Evolutionary conservation across 805 yeast genomes (phyloP).

Genomic region (Saturnispora silvae): DNA sequence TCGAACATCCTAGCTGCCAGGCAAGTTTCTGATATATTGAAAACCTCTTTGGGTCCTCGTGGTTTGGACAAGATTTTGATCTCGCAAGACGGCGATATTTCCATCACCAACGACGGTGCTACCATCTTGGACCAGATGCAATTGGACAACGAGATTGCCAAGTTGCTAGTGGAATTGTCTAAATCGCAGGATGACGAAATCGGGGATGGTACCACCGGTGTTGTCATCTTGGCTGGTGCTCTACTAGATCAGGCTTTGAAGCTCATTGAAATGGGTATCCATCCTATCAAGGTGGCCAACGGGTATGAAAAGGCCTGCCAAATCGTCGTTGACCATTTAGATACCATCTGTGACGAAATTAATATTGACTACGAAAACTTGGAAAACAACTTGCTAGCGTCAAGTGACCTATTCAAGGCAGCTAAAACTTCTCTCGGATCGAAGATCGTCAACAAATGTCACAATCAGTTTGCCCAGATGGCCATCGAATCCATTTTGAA

Average conservation of each 20-base stretch:
- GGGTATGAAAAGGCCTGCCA: slow-evolving; percentile 97
- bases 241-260: slow-evolving; percentile 89
- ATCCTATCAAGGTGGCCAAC: slow-evolving; percentile 92
- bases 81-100: slow-evolving; percentile 94
- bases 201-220: slow-evolving; percentile 99
- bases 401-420: slow-evolving; percentile 67
- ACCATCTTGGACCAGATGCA: slow-evolving; percentile 95
- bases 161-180: slow-evolving; percentile 84
- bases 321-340: slow-evolving; percentile 72
- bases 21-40: slow-evolving; percentile 85
- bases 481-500: slow-evolving; percentile 93
- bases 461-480: slow-evolving; percentile 88
- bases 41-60: slow-evolving; percentile 92
- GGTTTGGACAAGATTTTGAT: slow-evolving; percentile 96
- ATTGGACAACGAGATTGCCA: slow-evolving; percentile 91
- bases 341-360: slow-evolving; percentile 41
- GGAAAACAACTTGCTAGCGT: slow-evolving; percentile 24
- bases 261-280: slow-evolving; percentile 92
- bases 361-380: slow-evolving; percentile 21
- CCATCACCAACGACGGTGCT: slow-evolving; percentile 97
- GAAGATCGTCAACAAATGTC: slow-evolving; percentile 88
- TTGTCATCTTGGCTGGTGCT: slow-evolving; percentile 92
- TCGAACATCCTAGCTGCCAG: slow-evolving; percentile 92
- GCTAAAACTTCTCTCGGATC: slow-evolving; percentile 94
- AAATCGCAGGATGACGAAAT: slow-evolving; percentile 96